Base-by-base conservation (phyloP, 2,329 filamentous ascomycete species). In the Trichoderma polysporum region DNA sequence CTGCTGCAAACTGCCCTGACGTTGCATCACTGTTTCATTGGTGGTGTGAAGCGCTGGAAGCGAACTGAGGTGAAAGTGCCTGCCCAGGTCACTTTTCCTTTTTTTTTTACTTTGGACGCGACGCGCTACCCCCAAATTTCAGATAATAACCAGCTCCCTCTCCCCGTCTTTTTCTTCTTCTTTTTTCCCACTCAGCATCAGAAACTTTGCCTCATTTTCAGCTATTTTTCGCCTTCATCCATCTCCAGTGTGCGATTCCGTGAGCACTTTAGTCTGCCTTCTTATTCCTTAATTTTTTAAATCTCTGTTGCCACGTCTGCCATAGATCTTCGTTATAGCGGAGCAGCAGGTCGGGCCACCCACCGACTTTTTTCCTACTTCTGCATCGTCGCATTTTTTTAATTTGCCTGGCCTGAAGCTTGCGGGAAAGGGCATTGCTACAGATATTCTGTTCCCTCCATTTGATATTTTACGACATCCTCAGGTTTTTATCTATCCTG, bases 51-150 rank as follows among this genome's bases (percentile, higher is more conserved):
- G 58, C 58, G 58, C 58, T 61, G 58, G 17, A 61, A 61, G 57
- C 31, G 45, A 49, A 31, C 41, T 52, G 58, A 52, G 33, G 47
- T 52, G 27, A 61, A 49, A 37, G 45, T 39, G 58, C 58, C 41
- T 49, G 27, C n/a, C 57, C 35, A 52, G 47, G 57, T 60, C 57
- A 60, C 57, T 67, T 71, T 64, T 64, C 56, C 64, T 66, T 57
- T 57, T 70, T 68, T 71, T 64, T 57, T 39, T 58, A 27, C 31
- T 17, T 49, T 49, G 27, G 61, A 63, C 60, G 62, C 62, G 62
- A 58, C 62, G 62, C 62, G 62, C 62, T 53, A 50, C 62, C 62
- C 58, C 53, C 29, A 50, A 19, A 57, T 58, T 65, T 58, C 62
- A 50, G 62, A 65, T 37, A 57, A 41, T 45, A 63, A 45, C 25